Evolutionary conservation across 306 rosid species (phyloP), one percentile per base, ranked within the genome.

Genomic region (Morella rubra): DNA sequence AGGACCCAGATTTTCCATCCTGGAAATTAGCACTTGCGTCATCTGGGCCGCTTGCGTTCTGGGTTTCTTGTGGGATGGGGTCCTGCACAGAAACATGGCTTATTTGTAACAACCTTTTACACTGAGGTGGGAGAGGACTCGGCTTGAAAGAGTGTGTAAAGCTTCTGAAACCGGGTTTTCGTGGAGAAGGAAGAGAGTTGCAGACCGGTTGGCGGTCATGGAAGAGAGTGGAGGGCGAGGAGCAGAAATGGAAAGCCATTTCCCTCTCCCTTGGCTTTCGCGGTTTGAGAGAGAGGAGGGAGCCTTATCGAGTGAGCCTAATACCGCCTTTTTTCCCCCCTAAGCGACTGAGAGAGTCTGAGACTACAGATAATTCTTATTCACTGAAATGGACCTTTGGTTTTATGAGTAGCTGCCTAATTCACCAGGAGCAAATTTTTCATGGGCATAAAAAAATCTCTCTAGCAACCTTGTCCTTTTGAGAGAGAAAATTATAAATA

Each of bases 211-310:
- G 85, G 72, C 77, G 79, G 69, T 89, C 92, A 27, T 76, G 87
- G 74, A 90, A 84, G 73, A 90, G 86, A 37, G 88, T 56, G 55
- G 89, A 86, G 7, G 97, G 86, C 0, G 97, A 85, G 68, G 89
- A 78, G 77, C 84, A 86, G 44, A 91, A 83, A 78, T 87, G 86
- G 84, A 79, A 89, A 67, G 96, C 94, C 98, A 93, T 93, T 67
- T 62, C 22, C 51, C 85, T 44, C 61, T 19, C 68, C 2, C 70
- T 14, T 58, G 5, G 62, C 12, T 9, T 56, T 56, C 1, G 13
- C 27, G 12, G 59, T 37, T 46, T 22, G 54, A 14, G n/a, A 15
- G 75, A 47, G 22, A 41, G 41, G 42, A 59, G 24, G 13, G 22
- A 20, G 80, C 85, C 86, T 78, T 78, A 78, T 82, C 82, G 76